A percentile compares a stretch with the other conserved stretches of the same genome.
Conservation (phyloP, 1,284 basidiomycete genomes). For the Fomitopsis pinicola region DNA sequence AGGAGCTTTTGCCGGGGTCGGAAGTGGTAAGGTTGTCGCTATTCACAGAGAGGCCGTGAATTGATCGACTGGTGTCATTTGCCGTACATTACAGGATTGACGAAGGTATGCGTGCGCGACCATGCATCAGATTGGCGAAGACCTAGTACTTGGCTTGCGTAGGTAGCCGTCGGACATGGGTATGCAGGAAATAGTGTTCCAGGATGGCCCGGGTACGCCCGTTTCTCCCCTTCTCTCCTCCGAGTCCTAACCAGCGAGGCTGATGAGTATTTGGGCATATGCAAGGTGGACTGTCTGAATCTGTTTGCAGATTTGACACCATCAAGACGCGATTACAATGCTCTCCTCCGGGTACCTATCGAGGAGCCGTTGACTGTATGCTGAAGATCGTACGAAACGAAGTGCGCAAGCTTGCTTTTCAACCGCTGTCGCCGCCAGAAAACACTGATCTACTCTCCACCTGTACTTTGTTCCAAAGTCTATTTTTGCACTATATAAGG, state of each 20-base stretch:
- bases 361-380: conserved; percentile 64
- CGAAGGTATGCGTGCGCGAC: conserved; percentile 40
- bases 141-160: background rate
- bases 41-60: background rate
- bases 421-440: background rate
- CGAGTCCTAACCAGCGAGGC: background rate
- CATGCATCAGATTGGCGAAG: background rate
- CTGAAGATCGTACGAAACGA: conserved; percentile 61
- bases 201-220: background rate
- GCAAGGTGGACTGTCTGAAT: background rate
- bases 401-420: conserved; percentile 30
- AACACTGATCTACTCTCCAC: background rate
- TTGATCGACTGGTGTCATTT: background rate
- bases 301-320: conserved; percentile 56
- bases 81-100: conserved; percentile 40
- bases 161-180: conserved; percentile 72
- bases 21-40: conserved; percentile 43
- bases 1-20: conserved; percentile 58
- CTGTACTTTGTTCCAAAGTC: conserved; percentile 13
- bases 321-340: conserved; percentile 74
- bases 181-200: conserved; percentile 24
- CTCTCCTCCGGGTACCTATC: conserved; percentile 65
- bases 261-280: background rate
- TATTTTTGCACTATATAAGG: conserved; percentile 57
- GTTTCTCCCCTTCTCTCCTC: background rate